Evolutionary conservation across 768 basidiomycete species (phyloP), one percentile per base, ranked within the genome.

Genomic region (Boletellus emodensis): DNA sequence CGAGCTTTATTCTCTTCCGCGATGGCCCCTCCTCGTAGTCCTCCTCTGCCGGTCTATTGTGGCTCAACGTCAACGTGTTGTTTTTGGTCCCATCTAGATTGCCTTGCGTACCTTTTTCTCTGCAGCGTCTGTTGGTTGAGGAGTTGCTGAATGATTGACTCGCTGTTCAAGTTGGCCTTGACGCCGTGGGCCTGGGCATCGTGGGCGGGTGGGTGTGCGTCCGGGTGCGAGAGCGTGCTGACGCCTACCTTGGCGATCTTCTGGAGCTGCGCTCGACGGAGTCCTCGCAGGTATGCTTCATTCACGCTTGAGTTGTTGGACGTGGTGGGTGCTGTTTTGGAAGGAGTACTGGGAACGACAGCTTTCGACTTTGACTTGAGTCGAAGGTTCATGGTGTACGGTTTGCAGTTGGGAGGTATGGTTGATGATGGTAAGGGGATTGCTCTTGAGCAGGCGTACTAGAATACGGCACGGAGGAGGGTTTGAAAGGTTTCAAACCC

Each of bases 131-230:
- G 50, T 18, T 55, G 37, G 37, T 42, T 55, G n/a, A 46, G 40
- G 30, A 69, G 14, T 22, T 46, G 52, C 39, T 30, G 55, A 9
- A 68, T 58, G n/a, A 66, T 64, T 8, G 38, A 11, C 22, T 64
- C 60, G 33, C 55, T 68, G 53, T 64, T 66, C 32, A 50, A 39
- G 34, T 69, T 67, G 6, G 59, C 61, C 33, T 54, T 62, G 4
- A 65, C 52, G 26, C 48, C 52, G 9, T 18, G 40, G 15, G 45
- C 55, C 65, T 67, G 43, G n/a, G 13, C 10, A 17, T 33, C 32
- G n/a, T 63, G 17, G 49, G 37, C 33, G 20, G n/a, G 11, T 14
- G 3, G 1, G 28, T 6, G 13, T 36, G 9, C 20, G 24, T 3
- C 10, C 22, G 17, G 28, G 28, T 28, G 9, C 6, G 28, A 28